Base-by-base conservation (phyloP, 768 basidiomycete species). In the Hydnum rufescens region DNA sequence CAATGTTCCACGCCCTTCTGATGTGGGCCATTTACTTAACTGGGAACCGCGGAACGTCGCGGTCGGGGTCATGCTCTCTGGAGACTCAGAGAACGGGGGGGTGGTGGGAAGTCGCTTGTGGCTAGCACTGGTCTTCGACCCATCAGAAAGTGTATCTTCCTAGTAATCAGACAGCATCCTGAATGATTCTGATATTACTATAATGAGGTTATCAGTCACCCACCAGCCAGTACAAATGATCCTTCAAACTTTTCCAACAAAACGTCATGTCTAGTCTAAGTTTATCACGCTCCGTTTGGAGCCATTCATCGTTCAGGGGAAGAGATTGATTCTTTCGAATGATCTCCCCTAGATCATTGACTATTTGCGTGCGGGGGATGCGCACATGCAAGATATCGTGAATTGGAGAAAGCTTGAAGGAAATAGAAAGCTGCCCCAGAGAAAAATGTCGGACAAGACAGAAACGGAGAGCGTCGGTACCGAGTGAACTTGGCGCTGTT, bases 191-290 rank as follows among this genome's bases (percentile, higher is more conserved):
- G 34, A 39, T 8, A 39, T 39, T 47, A 6, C 25, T 6, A 6
- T 47, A 26, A 47, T 26, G 44, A 6, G 22, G 8, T 36, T 31
- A 22, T 25, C 1, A 6, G n/a, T 16, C 23, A 66, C 75, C 26
- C 53, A 78, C 79, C 55, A 82, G 64, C 55, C 69, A 67, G 57
- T 78, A 76, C 55, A 84, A 65, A 60, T 76, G 71, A 51, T 75
- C 74, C 0, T 74, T 67, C 4, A 82, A 63, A 18, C 71, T 70
- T 57, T 76, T 73, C 80, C 80, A 83, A 77, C 78, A 82, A 30
- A 56, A 58, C 60, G 67, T 71, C 54, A 83, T 81, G 60, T 83
- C 77, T 52, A 67, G 63, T 53, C 77, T 62, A n/a, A 82, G 62
- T 2, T 26, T 13, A 16, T 47, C 44, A 8, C 63, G 57, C 34